phyloP scores from a whole-genome alignment of 306 rosid genomes.

The Fragaria ananassa region DNA sequence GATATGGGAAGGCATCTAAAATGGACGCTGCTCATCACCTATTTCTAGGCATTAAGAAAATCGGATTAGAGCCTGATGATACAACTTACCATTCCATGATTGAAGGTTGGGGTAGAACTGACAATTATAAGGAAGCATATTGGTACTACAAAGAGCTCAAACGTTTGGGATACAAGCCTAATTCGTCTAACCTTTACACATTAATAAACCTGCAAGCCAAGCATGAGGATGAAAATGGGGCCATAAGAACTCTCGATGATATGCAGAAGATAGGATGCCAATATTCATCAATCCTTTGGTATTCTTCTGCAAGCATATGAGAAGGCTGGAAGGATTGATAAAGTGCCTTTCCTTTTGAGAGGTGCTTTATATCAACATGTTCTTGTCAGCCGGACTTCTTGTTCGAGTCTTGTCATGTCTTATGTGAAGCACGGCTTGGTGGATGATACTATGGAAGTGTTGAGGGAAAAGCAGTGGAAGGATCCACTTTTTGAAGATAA shows the following conservation, averaged over 20 bases:
- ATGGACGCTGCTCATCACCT: constrained; percentile 72
- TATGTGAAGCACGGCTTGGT: constrained; percentile 74
- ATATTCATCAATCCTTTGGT: constrained; percentile 60
- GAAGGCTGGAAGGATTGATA: constrained; percentile 58
- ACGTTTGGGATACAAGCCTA: constrained; percentile 58
- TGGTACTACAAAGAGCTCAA: constrained; percentile 59
- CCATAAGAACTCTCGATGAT: constrained; percentile 52
- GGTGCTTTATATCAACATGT: constrained; percentile 58
- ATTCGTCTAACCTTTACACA: constrained; percentile 73
- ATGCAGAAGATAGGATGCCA: constrained; percentile 74
- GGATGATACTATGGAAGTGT: constrained; percentile 57
- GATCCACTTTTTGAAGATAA: constrained; percentile 65
- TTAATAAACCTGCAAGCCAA: constrained; percentile 69
- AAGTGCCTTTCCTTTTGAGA: constrained; percentile 57
- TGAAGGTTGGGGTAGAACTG: constrained; percentile 96
- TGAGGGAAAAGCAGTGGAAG: constrained; percentile 69
- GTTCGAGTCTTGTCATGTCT: constrained; percentile 79
- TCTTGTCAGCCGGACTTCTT: constrained; percentile 69
- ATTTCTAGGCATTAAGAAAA: constrained; percentile 40
- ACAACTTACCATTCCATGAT: constrained; percentile 86
- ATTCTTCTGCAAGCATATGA: constrained; percentile 70
- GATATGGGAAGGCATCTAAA: constrained; percentile 73
- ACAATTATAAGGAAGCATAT: constrained; percentile 46
- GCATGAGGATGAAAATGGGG: constrained; percentile 65
- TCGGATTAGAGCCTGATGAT: constrained; percentile 70